phyloP scores from a whole-genome alignment of 257 asterid genomes.

The Nicotiana noctiflora region DNA sequence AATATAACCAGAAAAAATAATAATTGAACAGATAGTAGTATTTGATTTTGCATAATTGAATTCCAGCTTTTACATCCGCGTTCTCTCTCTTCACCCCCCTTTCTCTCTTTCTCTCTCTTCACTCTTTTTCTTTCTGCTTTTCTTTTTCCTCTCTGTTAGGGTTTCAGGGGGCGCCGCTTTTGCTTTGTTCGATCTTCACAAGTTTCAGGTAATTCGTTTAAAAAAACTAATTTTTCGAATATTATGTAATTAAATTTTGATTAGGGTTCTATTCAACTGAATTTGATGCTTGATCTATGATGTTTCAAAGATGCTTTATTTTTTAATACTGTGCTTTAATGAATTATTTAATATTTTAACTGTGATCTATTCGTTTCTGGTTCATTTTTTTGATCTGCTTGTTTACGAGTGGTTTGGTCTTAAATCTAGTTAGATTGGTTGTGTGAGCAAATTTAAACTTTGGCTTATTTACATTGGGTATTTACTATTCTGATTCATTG shows the following conservation, averaged over 20 bases:
- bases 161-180: conserved; percentile 34
- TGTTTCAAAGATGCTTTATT: background rate
- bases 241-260: background rate
- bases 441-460: background rate
- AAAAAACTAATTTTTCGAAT: background rate
- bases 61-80: conserved; percentile 37
- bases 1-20: background rate
- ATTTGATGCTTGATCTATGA: conserved; percentile 13
- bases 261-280: background rate
- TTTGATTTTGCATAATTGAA: conserved; percentile 26
- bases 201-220: conserved; percentile 13
- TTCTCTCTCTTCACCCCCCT: conserved; percentile 12
- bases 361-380: background rate
- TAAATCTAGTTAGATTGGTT: conserved; percentile 2
- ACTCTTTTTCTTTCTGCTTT: conserved; percentile 10
- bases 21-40: background rate
- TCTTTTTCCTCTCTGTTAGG: conserved; percentile 24
- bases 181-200: conserved; percentile 23
- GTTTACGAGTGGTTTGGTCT: background rate
- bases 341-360: background rate
- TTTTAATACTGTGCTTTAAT: background rate
- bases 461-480: background rate
- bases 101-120: conserved; percentile 17
- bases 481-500: background rate
- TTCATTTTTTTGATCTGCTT: background rate